Base-by-base conservation (phyloP, 139 green algal genomes). In the Chlamydomonas eustigma region DNA sequence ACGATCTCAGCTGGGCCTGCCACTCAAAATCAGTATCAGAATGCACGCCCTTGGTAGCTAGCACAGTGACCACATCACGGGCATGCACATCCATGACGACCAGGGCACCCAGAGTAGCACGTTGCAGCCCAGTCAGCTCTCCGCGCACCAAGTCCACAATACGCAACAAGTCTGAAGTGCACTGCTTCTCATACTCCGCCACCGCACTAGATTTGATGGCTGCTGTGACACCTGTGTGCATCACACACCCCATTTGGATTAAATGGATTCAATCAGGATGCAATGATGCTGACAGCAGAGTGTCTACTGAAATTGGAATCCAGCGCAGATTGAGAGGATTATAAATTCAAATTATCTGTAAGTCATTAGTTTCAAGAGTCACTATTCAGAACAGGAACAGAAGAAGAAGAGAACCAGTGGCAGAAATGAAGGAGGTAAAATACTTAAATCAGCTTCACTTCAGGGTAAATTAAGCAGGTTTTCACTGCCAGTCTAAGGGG, bases 41-140 rank as follows among this genome's bases (percentile, higher is more conserved):
- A 12, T 18, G 44, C 44, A 58, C 44, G 18, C 44, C 44, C 44
- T 58, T 58, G 44, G 44, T 18, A 28, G 44, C 69, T n/a, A 76
- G 39, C 88, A 79, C 22, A 82, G 88, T 73, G 36, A 90, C 88
- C 73, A 91, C 86, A 73, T 94, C 90, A 8, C 90, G 83, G 8
- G 88, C 89, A 64, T 94, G 89, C 70, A 94, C 89, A 69, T 94
- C 89, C 87, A 93, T 93, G 28, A 92, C 87, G 38, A 95, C 90
- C 82, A 95, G 82, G 0, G 88, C 89, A 50, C 83, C 88, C 63
- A 94, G 80, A 25, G 89, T 94, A 58, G 84, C 83, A 28, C 89
- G 82, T 78, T 94, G 83, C 58, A 94, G 80, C 69, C 81, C 86
- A 33, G 84, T 92, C 12, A 94, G 88, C 82, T 92, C 81, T 22